Percentiles rank a stretch among this genome's conserved stretches.
These are phyloP conservation scores for Ichthyophonus hoferi DNA, from an alignment of 208 protist genomes.

Conservation along the genomic window DNA sequence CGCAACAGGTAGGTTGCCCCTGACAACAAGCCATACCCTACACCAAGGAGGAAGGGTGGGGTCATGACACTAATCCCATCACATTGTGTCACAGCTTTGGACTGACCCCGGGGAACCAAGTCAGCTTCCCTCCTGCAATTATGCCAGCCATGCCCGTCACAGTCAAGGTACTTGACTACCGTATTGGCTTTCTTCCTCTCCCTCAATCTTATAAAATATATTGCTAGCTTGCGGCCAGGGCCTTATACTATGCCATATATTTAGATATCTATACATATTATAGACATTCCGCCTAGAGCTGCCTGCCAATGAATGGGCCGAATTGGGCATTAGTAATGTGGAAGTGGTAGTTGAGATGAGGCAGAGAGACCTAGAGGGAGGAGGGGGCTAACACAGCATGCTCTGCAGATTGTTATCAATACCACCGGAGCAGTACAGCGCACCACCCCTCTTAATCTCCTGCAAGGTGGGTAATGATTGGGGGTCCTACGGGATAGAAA, in stretches of 20 bases:
- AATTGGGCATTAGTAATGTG: neutral
- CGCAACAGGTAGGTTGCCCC: slow-evolving; percentile 35
- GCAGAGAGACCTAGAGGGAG: neutral
- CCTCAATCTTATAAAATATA: too few species aligned
- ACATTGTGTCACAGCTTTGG: neutral
- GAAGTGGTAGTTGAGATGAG: neutral
- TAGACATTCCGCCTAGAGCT: neutral
- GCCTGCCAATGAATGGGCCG: neutral
- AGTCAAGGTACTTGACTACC: neutral
- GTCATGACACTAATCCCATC: neutral
- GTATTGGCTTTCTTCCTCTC: too few species aligned
- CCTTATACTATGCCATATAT: neutral
- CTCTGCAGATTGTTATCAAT: neutral
- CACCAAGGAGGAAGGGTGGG: neutral
- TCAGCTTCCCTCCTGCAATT: neutral
- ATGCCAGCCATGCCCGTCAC: neutral
- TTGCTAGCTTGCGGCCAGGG: too few species aligned
- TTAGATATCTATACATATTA: neutral
- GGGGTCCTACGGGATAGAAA: neutral
- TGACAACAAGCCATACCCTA: neutral
- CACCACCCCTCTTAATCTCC: slow-evolving; percentile 29
- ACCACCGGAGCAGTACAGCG: slow-evolving; percentile 35
- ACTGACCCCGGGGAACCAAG: neutral
- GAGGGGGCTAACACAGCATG: neutral
- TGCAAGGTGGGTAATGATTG: slow-evolving; percentile 32